Evolutionary conservation across 176 grass and related monocot species (phyloP).

Genomic region (Triticum dicoccoides): DNA sequence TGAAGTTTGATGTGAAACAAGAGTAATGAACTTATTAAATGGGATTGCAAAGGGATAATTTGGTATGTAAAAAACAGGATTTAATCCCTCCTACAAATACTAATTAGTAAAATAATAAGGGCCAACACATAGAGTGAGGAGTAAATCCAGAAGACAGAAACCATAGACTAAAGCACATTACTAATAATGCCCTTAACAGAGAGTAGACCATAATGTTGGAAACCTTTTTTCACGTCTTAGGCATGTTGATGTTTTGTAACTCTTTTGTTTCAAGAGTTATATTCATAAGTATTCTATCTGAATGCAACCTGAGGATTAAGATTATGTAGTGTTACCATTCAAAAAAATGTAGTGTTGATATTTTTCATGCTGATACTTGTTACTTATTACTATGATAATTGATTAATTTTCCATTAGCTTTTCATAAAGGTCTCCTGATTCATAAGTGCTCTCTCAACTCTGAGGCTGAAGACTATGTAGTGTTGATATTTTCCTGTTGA

Average conservation of each 20-base stretch:
- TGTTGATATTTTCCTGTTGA: background rate
- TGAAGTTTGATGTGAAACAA: background rate
- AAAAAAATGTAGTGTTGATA: no score
- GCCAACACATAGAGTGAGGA: background rate
- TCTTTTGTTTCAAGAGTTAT: background rate
- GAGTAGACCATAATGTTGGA: background rate
- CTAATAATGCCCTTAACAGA: background rate
- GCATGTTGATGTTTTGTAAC: slow-evolving; percentile 13
- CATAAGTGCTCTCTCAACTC: background rate
- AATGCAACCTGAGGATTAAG: no score
- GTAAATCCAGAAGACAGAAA: background rate
- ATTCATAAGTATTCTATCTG: background rate
- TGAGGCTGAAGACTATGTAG: background rate
- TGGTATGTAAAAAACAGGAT: no score
- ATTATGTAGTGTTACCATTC: no score
- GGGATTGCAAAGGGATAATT: no score
- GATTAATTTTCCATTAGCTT: background rate
- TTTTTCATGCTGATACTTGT: no score
- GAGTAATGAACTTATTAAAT: no score
- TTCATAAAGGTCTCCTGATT: background rate
- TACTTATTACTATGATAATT: background rate
- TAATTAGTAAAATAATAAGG: background rate
- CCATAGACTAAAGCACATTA: background rate
- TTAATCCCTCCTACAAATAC: no score
- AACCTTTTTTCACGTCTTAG: background rate